phyloP scores from a whole-genome alignment of 371 early-diverging fungal genomes.

The Mortierella sp. region DNA sequence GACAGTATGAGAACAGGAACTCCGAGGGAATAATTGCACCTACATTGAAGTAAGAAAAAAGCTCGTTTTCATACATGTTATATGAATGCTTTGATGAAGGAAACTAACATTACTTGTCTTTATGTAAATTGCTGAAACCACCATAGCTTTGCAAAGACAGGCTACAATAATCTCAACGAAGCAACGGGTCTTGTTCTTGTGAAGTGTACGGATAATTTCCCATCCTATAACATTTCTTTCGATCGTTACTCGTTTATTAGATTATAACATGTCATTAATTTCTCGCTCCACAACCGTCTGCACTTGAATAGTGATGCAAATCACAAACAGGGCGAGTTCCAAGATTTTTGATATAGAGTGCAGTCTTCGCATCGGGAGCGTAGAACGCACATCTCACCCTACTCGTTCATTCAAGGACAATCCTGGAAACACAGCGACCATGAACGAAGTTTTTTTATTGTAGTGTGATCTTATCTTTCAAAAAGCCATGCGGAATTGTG shows the following conservation, averaged over 20 bases:
- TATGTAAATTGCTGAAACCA: neutral
- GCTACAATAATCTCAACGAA: slow-evolving; percentile 16
- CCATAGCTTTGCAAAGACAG: slow-evolving; percentile 14
- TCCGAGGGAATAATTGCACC: slow-evolving; percentile 2
- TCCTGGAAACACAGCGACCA: slow-evolving; percentile 47
- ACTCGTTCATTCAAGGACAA: slow-evolving; percentile 46
- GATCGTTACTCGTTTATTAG: no score
- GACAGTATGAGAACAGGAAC: neutral
- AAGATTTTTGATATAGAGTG: slow-evolving; percentile 51
- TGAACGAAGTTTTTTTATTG: slow-evolving; percentile 55
- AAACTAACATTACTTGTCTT: neutral
- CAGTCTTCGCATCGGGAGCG: slow-evolving; percentile 35
- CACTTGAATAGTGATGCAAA: slow-evolving; percentile 40
- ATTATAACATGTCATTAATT: no score
- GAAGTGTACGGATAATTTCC: slow-evolving; percentile 39
- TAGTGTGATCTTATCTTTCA: no score
- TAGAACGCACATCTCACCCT: slow-evolving; percentile 40
- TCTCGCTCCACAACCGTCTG: no score
- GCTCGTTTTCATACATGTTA: neutral
- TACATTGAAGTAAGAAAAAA: slow-evolving; percentile 4
- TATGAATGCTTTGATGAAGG: no score
- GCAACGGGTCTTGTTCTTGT: slow-evolving; percentile 38
- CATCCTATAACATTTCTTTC: no score
- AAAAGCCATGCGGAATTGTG: no score
- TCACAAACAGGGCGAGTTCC: slow-evolving; percentile 39